Evolutionary conservation across 371 early-diverging fungal species (phyloP).

Genomic region (Actinomucor elegans): DNA sequence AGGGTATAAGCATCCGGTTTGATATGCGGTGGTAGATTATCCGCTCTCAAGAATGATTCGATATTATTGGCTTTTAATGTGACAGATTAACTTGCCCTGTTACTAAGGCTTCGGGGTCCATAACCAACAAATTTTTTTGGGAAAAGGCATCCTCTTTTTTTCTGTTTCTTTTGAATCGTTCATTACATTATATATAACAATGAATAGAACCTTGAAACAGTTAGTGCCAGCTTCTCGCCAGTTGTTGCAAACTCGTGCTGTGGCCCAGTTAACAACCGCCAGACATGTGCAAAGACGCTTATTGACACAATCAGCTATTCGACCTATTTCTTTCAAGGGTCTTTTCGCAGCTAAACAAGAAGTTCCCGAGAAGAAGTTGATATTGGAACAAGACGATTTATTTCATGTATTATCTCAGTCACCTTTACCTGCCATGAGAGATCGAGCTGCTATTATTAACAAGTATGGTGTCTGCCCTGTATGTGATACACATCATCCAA

Average conservation of each 20-base stretch:
- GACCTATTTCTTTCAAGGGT: conserved; percentile 39
- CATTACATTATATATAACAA: not conserved
- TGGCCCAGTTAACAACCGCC: not conserved
- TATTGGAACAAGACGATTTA: conserved; percentile 58
- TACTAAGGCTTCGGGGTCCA: not conserved
- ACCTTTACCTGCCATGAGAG: conserved; percentile 70
- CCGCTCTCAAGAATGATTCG: not conserved
- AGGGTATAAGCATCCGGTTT: no score
- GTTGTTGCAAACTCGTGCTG: not conserved
- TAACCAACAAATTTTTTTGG: conserved; percentile 2
- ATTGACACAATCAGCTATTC: conserved; percentile 21
- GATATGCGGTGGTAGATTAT: no score
- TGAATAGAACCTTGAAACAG: conserved; percentile 16
- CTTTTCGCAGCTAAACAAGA: conserved; percentile 19
- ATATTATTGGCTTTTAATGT: not conserved
- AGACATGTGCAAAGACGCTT: not conserved
- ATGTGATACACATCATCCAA: conserved; percentile 53
- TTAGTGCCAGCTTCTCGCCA: conserved; percentile 6
- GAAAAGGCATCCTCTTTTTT: not conserved
- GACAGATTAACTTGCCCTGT: conserved; percentile 2
- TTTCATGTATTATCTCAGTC: conserved; percentile 76
- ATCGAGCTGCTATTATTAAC: conserved; percentile 66
- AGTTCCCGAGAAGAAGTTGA: conserved; percentile 9
- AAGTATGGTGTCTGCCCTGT: conserved; percentile 75
- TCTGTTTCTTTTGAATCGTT: not conserved